phyloP scores from a whole-genome alignment of 345 rosid species.

The Viola odorata region DNA sequence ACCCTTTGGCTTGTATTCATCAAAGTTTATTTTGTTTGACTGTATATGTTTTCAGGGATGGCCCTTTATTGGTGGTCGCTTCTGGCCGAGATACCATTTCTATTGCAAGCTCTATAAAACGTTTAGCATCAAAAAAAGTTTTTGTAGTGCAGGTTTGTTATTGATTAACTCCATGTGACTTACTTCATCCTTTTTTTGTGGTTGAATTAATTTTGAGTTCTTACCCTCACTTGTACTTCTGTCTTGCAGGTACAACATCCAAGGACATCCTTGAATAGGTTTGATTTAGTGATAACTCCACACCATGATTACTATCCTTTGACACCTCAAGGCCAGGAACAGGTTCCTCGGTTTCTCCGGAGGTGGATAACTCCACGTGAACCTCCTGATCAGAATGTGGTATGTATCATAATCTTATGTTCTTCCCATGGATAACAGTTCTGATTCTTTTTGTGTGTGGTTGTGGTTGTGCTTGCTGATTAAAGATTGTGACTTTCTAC shows the following conservation, averaged over 20 bases:
- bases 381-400: conserved; percentile 73
- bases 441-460: conserved; percentile 3
- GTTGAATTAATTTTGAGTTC: background rate
- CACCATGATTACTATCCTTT: conserved; percentile 86
- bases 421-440: conserved; percentile 1
- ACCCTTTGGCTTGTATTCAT: too few relatives aligned
- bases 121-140: conserved; percentile 74
- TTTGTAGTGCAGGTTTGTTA: conserved; percentile 80
- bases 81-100: conserved; percentile 93
- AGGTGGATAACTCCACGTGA: conserved; percentile 81
- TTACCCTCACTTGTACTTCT: background rate
- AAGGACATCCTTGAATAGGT: conserved; percentile 71
- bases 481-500: conserved; percentile 5
- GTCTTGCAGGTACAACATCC: conserved; percentile 88
- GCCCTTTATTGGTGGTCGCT: conserved; percentile 88
- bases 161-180: conserved; percentile 3
- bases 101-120: conserved; percentile 79
- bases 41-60: conserved; percentile 53
- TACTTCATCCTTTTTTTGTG: background rate
- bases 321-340: conserved; percentile 67
- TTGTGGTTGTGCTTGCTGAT: background rate
- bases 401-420: conserved; percentile 25
- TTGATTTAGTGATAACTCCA: conserved; percentile 94
- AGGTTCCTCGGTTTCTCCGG: conserved; percentile 67
- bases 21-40: background rate